phyloP scores from a whole-genome alignment of 768 basidiomycete genomes.

The Naganishia vaughanmartiniae region DNA sequence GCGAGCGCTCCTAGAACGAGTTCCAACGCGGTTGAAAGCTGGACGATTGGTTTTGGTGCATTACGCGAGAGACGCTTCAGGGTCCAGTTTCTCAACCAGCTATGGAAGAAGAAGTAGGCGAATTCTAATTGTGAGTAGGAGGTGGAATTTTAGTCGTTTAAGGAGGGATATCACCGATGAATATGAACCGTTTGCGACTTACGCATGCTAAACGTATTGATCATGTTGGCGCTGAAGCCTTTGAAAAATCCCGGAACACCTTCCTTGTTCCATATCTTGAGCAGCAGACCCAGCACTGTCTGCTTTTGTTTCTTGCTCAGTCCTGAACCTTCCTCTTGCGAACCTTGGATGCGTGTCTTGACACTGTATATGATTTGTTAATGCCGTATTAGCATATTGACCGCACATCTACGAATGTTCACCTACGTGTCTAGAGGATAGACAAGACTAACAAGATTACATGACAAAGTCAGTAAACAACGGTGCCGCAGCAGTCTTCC shows the following conservation, averaged over 20 bases:
- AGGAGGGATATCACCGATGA: neutral
- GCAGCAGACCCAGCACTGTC: conserved; percentile 64
- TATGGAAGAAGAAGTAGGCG: conserved; percentile 99
- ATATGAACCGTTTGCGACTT: conserved; percentile 49
- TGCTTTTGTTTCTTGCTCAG: conserved; percentile 49
- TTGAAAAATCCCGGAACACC: conserved; percentile 80
- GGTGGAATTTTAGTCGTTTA: neutral
- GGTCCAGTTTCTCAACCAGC: conserved; percentile 78
- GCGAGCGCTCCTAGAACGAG: conserved; percentile 84
- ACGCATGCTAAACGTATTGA: conserved; percentile 98
- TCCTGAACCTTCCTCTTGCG: conserved; percentile 56
- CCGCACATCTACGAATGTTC: neutral
- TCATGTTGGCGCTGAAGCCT: conserved; percentile 93
- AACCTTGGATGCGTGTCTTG: conserved; percentile 90
- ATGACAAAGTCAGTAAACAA: neutral
- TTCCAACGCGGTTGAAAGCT: conserved; percentile 57
- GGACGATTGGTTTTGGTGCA: conserved; percentile 31
- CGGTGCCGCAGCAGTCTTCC: too few relatives aligned
- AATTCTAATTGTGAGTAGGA: conserved; percentile 64
- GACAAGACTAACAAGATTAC: conserved; percentile 63
- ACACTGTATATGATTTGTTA: conserved; percentile 58
- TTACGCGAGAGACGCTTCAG: conserved; percentile 28
- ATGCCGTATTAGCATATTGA: neutral
- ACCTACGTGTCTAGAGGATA: conserved; percentile 93
- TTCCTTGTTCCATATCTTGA: conserved; percentile 72